Conservation (phyloP, 345 rosid genomes). For the Eucalyptus decipiens region DNA sequence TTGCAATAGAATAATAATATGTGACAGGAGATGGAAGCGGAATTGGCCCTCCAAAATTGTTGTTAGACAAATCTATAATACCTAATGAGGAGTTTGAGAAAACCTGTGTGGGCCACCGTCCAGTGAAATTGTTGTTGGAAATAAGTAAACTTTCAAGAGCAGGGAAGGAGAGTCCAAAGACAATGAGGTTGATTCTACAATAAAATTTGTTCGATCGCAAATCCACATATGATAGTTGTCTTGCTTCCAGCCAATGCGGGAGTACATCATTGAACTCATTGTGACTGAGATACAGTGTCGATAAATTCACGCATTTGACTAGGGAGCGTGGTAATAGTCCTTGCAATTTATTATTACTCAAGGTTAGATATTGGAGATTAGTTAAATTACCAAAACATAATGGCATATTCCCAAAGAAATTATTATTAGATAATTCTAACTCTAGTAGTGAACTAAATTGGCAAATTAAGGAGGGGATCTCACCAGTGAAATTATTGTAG, state of each 20-base stretch:
- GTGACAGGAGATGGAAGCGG: background rate
- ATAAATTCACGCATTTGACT: background rate
- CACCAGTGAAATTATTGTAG: background rate
- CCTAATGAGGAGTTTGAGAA: background rate
- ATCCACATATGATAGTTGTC: accelerated
- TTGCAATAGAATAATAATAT: background rate
- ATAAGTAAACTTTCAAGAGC: accelerated
- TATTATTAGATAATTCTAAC: background rate
- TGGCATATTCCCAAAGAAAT: background rate
- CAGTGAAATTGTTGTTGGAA: background rate
- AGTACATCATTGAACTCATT: background rate
- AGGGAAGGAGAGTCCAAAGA: background rate
- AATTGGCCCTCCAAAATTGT: background rate
- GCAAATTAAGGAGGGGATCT: background rate
- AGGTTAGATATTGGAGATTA: accelerated
- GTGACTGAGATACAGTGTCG: accelerated
- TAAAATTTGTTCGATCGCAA: background rate
- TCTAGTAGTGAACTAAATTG: accelerated
- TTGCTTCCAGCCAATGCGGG: background rate
- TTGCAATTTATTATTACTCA: background rate
- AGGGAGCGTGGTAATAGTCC: background rate
- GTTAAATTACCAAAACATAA: background rate
- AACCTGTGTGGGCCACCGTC: accelerated
- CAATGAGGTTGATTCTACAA: background rate
- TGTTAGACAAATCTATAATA: background rate